Evolutionary conservation across 2,329 filamentous ascomycete genomes (phyloP).

Genomic region (Diaporthe velutina): DNA sequence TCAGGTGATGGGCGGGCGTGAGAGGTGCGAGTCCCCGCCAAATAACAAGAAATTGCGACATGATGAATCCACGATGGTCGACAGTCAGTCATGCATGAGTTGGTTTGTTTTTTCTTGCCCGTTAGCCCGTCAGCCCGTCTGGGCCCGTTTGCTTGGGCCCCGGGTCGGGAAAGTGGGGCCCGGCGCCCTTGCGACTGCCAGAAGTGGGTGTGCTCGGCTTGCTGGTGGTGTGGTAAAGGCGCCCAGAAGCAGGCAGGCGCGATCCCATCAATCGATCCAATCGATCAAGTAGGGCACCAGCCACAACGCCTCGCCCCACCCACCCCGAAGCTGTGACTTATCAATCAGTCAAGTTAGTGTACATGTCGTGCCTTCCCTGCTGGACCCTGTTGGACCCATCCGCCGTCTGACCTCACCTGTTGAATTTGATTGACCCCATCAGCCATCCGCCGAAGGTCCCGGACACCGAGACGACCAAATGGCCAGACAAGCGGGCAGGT

Average conservation of each 20-base stretch:
- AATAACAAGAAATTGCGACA: slow-evolving; percentile 23
- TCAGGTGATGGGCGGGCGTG: slow-evolving; percentile 8
- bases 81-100: slow-evolving; percentile 14
- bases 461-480: background rate
- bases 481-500: background rate
- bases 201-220: background rate
- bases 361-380: background rate
- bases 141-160: background rate
- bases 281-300: background rate
- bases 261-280: slow-evolving; percentile 1
- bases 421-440: background rate
- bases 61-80: slow-evolving; percentile 18
- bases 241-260: background rate
- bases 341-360: slow-evolving; percentile 5
- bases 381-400: slow-evolving; percentile 1
- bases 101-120: background rate
- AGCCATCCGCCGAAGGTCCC: slow-evolving; percentile 2
- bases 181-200: background rate
- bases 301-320: slow-evolving; percentile 15
- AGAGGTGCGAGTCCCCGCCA: slow-evolving; percentile 2
- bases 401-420: slow-evolving; percentile 20
- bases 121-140: background rate
- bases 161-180: slow-evolving; percentile 14
- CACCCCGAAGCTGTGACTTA: background rate
- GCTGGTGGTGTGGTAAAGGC: background rate